Base-by-base conservation (phyloP, 805 yeast species). In the Lipomyces anomalus region DNA sequence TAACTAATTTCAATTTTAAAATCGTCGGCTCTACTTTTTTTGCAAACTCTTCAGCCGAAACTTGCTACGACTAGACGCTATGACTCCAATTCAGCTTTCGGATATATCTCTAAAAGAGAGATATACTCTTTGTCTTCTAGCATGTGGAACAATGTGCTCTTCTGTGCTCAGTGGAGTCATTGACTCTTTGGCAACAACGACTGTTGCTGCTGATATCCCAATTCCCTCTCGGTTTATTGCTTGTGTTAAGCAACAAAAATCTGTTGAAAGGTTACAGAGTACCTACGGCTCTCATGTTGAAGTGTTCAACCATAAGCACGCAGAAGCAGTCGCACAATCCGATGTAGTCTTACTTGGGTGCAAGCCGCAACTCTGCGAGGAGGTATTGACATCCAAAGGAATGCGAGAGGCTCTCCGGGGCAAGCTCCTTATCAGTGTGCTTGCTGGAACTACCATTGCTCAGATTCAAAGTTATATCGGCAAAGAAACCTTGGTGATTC, bases 141-240 rank as follows among this genome's bases (percentile, higher is more conserved):
- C 97, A 29, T 79, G 95, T 59, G 99, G 99, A 50, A 88, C 84
- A 44, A 85, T 92, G 87, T 97, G 97, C 48, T 82, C 90, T 16
- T 96, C 97, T 7, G 85, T 92, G 38, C 74, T 86, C 26, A 73
- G 85, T 9, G 95, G 97, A 7, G 78, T 84, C 38, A 68, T 85
- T 43, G 74, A 75, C 42, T 63, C 73, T 2, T 67, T 68, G 21
- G 61, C 58, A 33, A 34, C 22, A 11, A 30, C 38, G n/a, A 21
- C 38, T 16, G 35, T 41, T 23, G 20, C 23, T 34, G 50, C 38
- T 20, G 38, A 38, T 22, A 38, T 45, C 4, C 26, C 46, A 3
- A 24, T 43, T 4, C 97, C 97, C 23, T 61, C 73, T 22, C 76
- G 72, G 59, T 82, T 89, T 63, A 74, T 83, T 55, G 86, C 92